These are phyloP conservation scores for Camelina hispida DNA, from an alignment of 345 rosid genomes.

Conservation along the genomic window DNA sequence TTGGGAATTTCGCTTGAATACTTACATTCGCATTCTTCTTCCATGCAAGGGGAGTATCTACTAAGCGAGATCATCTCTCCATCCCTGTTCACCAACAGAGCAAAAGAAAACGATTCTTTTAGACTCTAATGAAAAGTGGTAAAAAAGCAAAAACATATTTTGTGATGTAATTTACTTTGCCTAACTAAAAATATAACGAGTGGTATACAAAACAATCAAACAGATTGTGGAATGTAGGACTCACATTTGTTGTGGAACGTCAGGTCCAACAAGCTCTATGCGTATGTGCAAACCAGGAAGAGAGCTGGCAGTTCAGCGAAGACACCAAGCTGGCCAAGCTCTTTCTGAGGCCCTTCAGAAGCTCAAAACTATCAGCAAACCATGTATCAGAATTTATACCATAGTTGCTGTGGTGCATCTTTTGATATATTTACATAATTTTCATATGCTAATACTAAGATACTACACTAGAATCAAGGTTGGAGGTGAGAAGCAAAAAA, in stretches of 20 bases:
- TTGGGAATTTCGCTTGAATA: constrained; percentile 42
- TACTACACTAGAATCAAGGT: neutral
- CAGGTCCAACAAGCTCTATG: constrained; percentile 82
- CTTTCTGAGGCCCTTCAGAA: constrained; percentile 87
- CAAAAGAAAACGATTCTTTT: constrained; percentile 1
- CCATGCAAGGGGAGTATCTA: constrained; percentile 59
- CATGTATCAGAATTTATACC: constrained; percentile 20
- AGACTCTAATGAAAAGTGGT: neutral
- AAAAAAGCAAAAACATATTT: neutral
- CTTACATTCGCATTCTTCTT: constrained; percentile 65
- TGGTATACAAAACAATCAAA: constrained; percentile 1
- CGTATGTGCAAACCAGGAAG: constrained; percentile 65
- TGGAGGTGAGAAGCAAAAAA: neutral
- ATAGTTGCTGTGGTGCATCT: neutral
- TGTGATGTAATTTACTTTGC: constrained; percentile 1
- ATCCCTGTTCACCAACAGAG: constrained; percentile 52
- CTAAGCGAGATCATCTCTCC: constrained; percentile 59
- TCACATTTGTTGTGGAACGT: constrained; percentile 71
- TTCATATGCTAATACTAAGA: too few species aligned
- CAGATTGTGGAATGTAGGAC: constrained; percentile 18
- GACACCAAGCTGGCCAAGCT: constrained; percentile 81
- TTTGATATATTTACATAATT: neutral
- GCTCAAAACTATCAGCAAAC: constrained; percentile 39
- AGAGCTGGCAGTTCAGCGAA: constrained; percentile 83
- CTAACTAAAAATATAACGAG: neutral